These are phyloP conservation scores for Pichia deserticola DNA, from an alignment of 805 yeast species.

Conservation along the genomic window DNA sequence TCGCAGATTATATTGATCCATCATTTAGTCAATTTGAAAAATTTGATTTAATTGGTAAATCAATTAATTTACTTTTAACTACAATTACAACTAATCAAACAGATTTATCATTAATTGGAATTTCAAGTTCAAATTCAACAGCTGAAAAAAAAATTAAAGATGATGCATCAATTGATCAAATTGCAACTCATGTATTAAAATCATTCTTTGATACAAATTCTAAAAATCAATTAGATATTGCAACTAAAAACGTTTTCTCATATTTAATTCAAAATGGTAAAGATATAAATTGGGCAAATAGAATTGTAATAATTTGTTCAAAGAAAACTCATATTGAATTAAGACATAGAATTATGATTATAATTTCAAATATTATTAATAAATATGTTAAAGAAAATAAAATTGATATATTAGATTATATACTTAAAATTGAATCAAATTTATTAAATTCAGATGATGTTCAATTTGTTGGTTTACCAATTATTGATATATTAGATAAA, in stretches of 20 bases:
- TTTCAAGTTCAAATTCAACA: conserved; percentile 1
- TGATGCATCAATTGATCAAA: conserved; percentile 6
- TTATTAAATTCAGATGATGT: conserved; percentile 63
- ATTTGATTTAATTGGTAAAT: conserved; percentile 19
- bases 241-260: conserved; percentile 46
- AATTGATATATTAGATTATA: conserved; percentile 12
- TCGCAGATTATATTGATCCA: conserved; percentile 26
- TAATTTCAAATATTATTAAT: conserved; percentile 44
- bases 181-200: conserved; percentile 37
- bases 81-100: conserved; percentile 23
- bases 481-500: conserved; percentile 66
- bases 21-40: conserved; percentile 13
- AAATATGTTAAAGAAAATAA: conserved; percentile 6
- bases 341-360: conserved; percentile 20
- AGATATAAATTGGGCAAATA: conserved; percentile 42
- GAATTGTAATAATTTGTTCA: conserved; percentile 56
- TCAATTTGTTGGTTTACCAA: conserved; percentile 81
- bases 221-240: conserved; percentile 49
- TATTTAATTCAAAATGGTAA: conserved; percentile 30
- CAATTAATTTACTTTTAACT: conserved; percentile 33
- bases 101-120: conserved; percentile 15
- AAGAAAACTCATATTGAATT: conserved; percentile 54
- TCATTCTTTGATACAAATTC: conserved; percentile 58
- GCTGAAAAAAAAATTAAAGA: neutral
- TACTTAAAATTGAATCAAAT: conserved; percentile 30